phyloP scores from a whole-genome alignment of 2,329 filamentous ascomycete species.

The Beauveria pseudobassiana region DNA sequence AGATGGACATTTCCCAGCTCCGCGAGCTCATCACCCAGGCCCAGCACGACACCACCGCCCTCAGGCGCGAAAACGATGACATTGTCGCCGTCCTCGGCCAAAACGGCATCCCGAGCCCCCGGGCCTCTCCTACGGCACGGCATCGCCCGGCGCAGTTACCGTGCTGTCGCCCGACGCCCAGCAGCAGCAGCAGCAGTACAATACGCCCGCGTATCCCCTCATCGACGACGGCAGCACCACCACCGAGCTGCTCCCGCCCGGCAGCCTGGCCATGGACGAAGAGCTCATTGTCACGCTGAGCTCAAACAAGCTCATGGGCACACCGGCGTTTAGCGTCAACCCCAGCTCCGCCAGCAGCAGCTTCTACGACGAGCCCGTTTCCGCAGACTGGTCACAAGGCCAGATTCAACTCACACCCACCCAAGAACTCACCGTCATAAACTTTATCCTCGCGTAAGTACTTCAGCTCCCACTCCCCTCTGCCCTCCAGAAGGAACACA shows the following conservation, averaged over 20 bases:
- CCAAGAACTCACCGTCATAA: constrained; percentile 40
- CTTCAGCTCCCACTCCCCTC: too few species aligned
- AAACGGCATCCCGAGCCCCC: constrained; percentile 18
- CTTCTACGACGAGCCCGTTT: constrained; percentile 15
- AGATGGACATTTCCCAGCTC: constrained; percentile 41
- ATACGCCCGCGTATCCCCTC: neutral
- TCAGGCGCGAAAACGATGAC: constrained; percentile 36
- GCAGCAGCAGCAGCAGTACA: neutral
- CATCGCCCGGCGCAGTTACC: constrained; percentile 4
- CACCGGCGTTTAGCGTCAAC: constrained; percentile 36
- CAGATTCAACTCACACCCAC: constrained; percentile 25
- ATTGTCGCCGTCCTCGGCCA: constrained; percentile 30
- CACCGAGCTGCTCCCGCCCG: constrained; percentile 10
- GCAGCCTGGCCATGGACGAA: constrained; percentile 29
- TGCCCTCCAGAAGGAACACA: neutral
- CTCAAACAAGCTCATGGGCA: constrained; percentile 32
- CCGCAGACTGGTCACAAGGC: constrained; percentile 14
- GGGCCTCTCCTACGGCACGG: constrained; percentile 2
- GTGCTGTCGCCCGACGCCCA: constrained; percentile 8
- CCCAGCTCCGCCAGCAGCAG: constrained; percentile 18
- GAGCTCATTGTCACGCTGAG: constrained; percentile 34
- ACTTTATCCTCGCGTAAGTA: constrained; percentile 46
- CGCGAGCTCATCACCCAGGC: constrained; percentile 38
- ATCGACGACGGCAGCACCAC: neutral
- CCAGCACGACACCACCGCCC: constrained; percentile 29